Evolutionary conservation across 75 land plant species (phyloP), one percentile per base, ranked within the genome.

Genomic region (Isoetes taiwanensis): DNA sequence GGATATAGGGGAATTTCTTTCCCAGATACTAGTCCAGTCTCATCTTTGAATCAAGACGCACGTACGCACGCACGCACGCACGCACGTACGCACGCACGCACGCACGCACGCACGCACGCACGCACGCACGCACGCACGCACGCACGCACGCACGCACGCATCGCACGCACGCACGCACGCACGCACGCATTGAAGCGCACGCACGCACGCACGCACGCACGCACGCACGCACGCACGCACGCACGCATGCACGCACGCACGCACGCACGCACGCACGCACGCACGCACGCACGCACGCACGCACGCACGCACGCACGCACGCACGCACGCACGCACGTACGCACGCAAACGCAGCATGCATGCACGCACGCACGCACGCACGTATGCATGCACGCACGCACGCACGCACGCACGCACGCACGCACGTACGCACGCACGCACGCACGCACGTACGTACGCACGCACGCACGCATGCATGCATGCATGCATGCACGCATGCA

Each of bases 201-300:
- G 56, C 56, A 53, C 16, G 50, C 50, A 43, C n/a, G 50, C 50
- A 43, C n/a, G n/a, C 50, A 43, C 50, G 50, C 50, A 43, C n/a
- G n/a, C 50, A 43, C n/a, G n/a, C 50, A 43, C n/a, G n/a, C 50
- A 43, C n/a, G n/a, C 50, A 43, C n/a, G 50, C 50, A 43, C n/a
- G 50, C 50, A 43, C 50, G n/a, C 50, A 43, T 14, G n/a, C 50
- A 43, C n/a, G n/a, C 50, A 43, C n/a, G 50, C 50, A 43, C 50
- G 50, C 50, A 43, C 50, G n/a, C 50, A 43, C 23, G 50, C 50
- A 43, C n/a, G 14, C 50, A 43, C n/a, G 50, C 3, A 43, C n/a
- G 3, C 50, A 43, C 23, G 50, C 50, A 16, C 23, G 50, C 14
- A 43, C 50, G 50, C 50, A 43, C 50, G 50, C 50, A 14, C n/a